These are phyloP conservation scores for Dendrobium catenatum DNA, from an alignment of 106 monocot genomes.

Conservation along the genomic window DNA sequence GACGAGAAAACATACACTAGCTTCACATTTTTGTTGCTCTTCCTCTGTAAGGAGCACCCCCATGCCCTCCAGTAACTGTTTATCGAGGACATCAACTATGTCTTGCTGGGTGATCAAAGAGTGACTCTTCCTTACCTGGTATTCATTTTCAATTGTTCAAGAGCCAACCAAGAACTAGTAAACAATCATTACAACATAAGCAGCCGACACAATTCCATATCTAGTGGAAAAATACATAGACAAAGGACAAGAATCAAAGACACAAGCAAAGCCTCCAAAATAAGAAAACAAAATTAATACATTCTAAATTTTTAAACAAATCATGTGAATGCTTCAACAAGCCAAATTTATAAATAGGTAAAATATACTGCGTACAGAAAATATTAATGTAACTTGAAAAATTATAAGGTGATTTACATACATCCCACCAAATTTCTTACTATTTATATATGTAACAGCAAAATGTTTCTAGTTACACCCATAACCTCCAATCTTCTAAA, in stretches of 20 bases:
- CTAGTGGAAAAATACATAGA: not conserved
- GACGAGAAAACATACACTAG: conserved; percentile 41
- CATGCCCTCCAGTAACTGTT: conserved; percentile 90
- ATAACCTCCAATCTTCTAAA: too few species aligned
- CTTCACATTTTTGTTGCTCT: conserved; percentile 81
- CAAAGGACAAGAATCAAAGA: not conserved
- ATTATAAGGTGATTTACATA: not conserved
- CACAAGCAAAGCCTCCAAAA: not conserved
- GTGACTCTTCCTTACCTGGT: conserved; percentile 77
- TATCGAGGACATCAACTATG: conserved; percentile 78
- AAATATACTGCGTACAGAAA: not conserved
- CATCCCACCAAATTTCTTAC: not conserved
- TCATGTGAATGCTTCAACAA: not conserved
- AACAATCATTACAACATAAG: not conserved
- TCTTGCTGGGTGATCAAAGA: conserved; percentile 64
- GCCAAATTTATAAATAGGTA: not conserved
- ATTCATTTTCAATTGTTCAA: not conserved
- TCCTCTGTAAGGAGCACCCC: conserved; percentile 88
- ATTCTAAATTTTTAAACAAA: not conserved
- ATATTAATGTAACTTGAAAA: not conserved
- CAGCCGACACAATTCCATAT: not conserved
- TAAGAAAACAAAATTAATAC: not conserved
- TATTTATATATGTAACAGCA: not conserved
- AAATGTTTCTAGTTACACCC: too few species aligned
- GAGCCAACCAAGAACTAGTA: not conserved